Evolutionary conservation across 345 rosid species (phyloP).

Genomic region (Eutrema japonicum): DNA sequence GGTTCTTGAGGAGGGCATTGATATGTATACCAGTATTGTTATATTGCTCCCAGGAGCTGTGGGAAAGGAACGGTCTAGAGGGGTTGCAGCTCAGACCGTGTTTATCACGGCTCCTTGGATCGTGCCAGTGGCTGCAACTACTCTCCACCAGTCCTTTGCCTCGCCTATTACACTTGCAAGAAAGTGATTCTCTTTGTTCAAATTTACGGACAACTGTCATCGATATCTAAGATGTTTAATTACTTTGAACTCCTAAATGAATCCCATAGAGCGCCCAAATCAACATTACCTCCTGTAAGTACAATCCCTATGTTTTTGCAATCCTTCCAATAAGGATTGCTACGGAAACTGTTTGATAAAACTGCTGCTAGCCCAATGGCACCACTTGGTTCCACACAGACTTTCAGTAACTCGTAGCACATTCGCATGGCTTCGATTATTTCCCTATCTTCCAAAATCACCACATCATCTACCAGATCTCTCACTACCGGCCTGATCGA

Average conservation of each 20-base stretch:
- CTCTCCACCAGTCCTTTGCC: too few relatives aligned
- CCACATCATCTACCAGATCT: conserved; percentile 75
- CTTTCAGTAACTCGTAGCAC: conserved; percentile 81
- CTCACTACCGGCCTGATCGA: conserved; percentile 73
- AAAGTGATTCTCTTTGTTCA: conserved; percentile 9
- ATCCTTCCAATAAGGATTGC: conserved; percentile 59
- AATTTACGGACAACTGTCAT: background rate
- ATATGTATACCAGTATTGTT: too few relatives aligned
- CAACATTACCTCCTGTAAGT: conserved; percentile 83
- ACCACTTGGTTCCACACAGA: conserved; percentile 91
- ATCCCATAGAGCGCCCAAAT: conserved; percentile 72
- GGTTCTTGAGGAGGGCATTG: too few relatives aligned
- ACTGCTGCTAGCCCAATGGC: conserved; percentile 95
- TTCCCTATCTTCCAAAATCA: conserved; percentile 69
- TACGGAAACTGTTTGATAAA: conserved; percentile 62
- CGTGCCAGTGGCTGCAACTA: too few relatives aligned
- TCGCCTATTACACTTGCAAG: background rate
- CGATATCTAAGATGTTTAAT: conserved; percentile 3
- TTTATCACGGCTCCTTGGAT: too few relatives aligned
- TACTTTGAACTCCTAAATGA: conserved; percentile 47
- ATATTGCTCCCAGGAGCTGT: too few relatives aligned
- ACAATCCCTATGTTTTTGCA: conserved; percentile 64
- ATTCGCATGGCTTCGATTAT: conserved; percentile 84
- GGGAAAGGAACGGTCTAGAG: too few relatives aligned
- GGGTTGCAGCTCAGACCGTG: background rate